Evolutionary conservation across 1,284 basidiomycete genomes (phyloP).

Genomic region (Agroathelia rolfsii): DNA sequence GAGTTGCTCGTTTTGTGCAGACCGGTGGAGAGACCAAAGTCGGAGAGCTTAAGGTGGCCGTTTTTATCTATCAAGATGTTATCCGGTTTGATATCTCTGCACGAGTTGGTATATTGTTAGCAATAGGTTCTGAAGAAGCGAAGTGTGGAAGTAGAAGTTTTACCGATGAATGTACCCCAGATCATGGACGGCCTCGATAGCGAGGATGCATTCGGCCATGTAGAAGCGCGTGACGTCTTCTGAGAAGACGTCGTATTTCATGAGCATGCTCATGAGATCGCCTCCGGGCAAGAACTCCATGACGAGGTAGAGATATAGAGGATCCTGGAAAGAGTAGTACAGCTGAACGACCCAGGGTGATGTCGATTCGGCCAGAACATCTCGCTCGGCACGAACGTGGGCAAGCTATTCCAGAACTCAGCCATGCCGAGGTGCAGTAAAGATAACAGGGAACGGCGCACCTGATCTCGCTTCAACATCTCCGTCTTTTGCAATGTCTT

Average conservation of each 20-base stretch:
- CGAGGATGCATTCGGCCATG: slow-evolving; percentile 97
- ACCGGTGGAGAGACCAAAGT: slow-evolving; percentile 96
- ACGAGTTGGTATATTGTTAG: too few relatives aligned
- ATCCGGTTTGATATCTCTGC: slow-evolving; percentile 98
- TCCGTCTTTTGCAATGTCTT: slow-evolving; percentile 97
- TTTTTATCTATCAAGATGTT: slow-evolving; percentile 97
- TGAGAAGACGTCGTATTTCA: slow-evolving; percentile 99
- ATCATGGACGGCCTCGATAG: slow-evolving; percentile 96
- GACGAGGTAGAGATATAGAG: slow-evolving; percentile 91
- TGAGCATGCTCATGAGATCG: slow-evolving; percentile 98
- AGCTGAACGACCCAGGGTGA: slow-evolving; percentile 97
- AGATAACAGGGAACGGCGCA: slow-evolving; percentile 23
- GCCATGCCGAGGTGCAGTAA: slow-evolving; percentile 4
- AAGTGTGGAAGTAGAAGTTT: neutral
- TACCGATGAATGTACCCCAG: slow-evolving; percentile 98
- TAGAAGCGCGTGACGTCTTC: slow-evolving; percentile 99
- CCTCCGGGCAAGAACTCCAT: slow-evolving; percentile 99
- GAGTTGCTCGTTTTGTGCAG: slow-evolving; percentile 97
- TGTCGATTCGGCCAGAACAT: slow-evolving; percentile 95
- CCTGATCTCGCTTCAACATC: slow-evolving; percentile 99
- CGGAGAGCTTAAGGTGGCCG: slow-evolving; percentile 95
- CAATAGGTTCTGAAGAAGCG: too few relatives aligned
- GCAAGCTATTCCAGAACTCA: slow-evolving; percentile 59
- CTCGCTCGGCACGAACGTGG: slow-evolving; percentile 96
- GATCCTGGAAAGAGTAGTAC: slow-evolving; percentile 98